A percentile compares a stretch with the other conserved stretches of the same genome.
These are phyloP conservation scores for Leccinum subtestaceum DNA, from an alignment of 768 basidiomycete species.

Conservation along the genomic window DNA sequence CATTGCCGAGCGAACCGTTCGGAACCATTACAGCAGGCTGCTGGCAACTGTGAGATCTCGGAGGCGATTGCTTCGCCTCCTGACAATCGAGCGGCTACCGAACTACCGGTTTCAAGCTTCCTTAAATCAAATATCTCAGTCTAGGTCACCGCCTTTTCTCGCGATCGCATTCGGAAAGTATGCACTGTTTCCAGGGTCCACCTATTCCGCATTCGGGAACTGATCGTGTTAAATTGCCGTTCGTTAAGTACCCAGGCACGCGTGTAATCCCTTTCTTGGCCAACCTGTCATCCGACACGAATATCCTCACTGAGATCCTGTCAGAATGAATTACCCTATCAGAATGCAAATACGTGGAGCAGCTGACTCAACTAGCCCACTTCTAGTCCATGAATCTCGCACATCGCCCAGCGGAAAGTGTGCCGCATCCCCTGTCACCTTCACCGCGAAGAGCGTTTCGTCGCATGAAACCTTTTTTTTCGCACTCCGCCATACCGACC, in stretches of 20 bases:
- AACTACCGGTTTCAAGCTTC: slow-evolving; percentile 29
- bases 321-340: slow-evolving; percentile 25
- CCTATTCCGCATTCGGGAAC: slow-evolving; percentile 23
- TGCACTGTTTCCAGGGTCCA: slow-evolving; percentile 34
- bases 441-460: slow-evolving; percentile 2
- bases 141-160: slow-evolving; percentile 24
- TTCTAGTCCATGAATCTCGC: slow-evolving; percentile 20
- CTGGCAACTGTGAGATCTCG: slow-evolving; percentile 33
- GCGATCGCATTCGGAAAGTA: slow-evolving; percentile 23
- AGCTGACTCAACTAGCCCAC: slow-evolving; percentile 19
- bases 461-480: slow-evolving; percentile 19
- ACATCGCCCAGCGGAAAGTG: slow-evolving; percentile 18
- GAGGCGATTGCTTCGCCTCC: slow-evolving; percentile 32
- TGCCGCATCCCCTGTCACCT: slow-evolving; percentile 10
- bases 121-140: slow-evolving; percentile 29
- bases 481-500: slow-evolving; percentile 11
- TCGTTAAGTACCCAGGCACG: slow-evolving; percentile 20
- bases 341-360: slow-evolving; percentile 26
- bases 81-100: slow-evolving; percentile 34
- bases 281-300: slow-evolving; percentile 1
- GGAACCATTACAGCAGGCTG: slow-evolving; percentile 32
- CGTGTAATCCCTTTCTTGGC: slow-evolving; percentile 21
- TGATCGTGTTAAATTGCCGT: slow-evolving; percentile 30
- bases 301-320: slow-evolving; percentile 8
- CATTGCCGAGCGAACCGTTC: slow-evolving; percentile 28